Base-by-base conservation (phyloP, 768 basidiomycete genomes). In the Hypsizygus marmoreus region DNA sequence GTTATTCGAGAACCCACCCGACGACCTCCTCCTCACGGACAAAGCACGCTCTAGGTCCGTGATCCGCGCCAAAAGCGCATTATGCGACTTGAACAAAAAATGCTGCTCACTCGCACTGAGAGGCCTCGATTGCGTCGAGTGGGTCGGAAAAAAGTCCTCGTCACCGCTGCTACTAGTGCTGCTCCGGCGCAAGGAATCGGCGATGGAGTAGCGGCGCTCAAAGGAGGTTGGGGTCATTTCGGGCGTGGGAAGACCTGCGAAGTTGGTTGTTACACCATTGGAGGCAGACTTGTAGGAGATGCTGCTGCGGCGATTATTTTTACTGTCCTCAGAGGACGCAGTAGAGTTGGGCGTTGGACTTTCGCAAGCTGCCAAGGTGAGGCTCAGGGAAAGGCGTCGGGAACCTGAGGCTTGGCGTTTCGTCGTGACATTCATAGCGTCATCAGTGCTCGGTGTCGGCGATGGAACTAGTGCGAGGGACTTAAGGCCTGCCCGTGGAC, bases 81-180 rank as follows among this genome's bases (percentile, higher is more conserved):
- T 82, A 72, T 93, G 90, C 48, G 86, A 88, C 61, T 87, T 87
- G 68, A 84, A 81, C 64, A 90, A 77, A 81, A 91, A 92, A 75
- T 89, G 82, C 57, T 90, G 88, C 64, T 91, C 88, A 62, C 81
- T 82, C 46, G 72, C 71, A 53, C 85, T 84, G 52, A 89, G 79
- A 43, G 85, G 79, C 50, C 78, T 68, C 49, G 66, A 51, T 54
- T 60, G 67, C 42, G 67, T 56, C 57, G 72, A 53, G 61, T 64
- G 62, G 59, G 47, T 49, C n/a, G 61, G 65, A 66, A 71, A 75
- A 69, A 69, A 67, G 56, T 68, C 71, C 40, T 76, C 75, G 26
- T 76, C 76, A 19, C 57, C 59, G 39, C 63, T 53, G 9, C 59
- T 56, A 31, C 56, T 56, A 34, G 61, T 61, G 37, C 62, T 62